These are phyloP conservation scores for Arachis stenosperma DNA, from an alignment of 306 rosid genomes.

Conservation along the genomic window DNA sequence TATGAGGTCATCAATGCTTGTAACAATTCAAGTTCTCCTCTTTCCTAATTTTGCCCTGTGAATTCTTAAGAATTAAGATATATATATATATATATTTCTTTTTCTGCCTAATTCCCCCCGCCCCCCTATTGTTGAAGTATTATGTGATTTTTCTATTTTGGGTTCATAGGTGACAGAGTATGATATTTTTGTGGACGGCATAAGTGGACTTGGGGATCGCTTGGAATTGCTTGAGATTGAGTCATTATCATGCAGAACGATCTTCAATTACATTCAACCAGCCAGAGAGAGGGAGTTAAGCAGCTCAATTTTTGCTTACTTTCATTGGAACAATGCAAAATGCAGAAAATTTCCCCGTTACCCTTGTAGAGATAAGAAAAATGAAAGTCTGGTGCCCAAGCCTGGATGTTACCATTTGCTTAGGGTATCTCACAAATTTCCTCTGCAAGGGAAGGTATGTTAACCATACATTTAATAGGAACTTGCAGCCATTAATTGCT, in stretches of 20 bases:
- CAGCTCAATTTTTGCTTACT: conserved; percentile 53
- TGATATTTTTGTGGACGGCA: conserved; percentile 64
- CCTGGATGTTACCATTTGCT: conserved; percentile 73
- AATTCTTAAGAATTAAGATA: conserved; percentile 3
- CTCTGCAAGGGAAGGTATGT: conserved; percentile 61
- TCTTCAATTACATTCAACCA: conserved; percentile 53
- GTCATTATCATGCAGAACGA: conserved; percentile 64
- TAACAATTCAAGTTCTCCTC: conserved; percentile 4
- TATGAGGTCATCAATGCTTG: conserved; percentile 62
- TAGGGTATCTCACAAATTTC: conserved; percentile 75
- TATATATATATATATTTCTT: not conserved
- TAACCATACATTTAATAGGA: conserved; percentile 25
- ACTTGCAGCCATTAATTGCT: conserved; percentile 23
- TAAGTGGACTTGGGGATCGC: conserved; percentile 46
- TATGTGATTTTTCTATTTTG: conserved; percentile 40
- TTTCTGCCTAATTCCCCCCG: too few relatives aligned
- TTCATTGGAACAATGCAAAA: conserved; percentile 54
- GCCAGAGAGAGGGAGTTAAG: conserved; percentile 40
- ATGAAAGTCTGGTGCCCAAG: conserved; percentile 50
- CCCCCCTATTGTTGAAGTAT: conserved; percentile 24
- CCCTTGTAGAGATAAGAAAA: conserved; percentile 43
- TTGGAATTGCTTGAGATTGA: conserved; percentile 41
- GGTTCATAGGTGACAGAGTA: conserved; percentile 70
- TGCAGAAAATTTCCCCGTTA: conserved; percentile 57
- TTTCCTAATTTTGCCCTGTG: conserved; percentile 6